A percentile compares a stretch with the other conserved stretches of the same genome.
Evolutionary conservation across 2,329 filamentous ascomycete genomes (phyloP).

Genomic region (Teratosphaeria gauchensis): DNA sequence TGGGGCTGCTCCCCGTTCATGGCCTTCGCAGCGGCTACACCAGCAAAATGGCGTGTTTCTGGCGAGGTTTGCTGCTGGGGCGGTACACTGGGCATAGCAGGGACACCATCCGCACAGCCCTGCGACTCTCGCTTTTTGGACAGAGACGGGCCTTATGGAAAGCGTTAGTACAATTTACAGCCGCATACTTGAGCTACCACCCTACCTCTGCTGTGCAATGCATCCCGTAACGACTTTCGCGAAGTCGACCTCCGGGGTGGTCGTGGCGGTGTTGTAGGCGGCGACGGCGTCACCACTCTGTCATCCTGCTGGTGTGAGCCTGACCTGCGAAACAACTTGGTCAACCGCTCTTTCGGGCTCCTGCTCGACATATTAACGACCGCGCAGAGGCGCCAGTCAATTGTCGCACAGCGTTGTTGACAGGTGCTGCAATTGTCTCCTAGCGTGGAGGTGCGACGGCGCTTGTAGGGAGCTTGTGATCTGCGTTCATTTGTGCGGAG

Average conservation of each 20-base stretch:
- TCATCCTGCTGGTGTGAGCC: not conserved
- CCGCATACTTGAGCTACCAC: too few relatives aligned
- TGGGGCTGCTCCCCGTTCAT: slow-evolving; percentile 2
- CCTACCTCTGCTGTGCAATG: slow-evolving; percentile 3
- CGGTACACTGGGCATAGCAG: not conserved
- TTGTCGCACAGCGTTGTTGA: not conserved
- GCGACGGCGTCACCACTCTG: not conserved
- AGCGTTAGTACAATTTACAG: not conserved
- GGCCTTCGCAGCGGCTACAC: slow-evolving; percentile 2
- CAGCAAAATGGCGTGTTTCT: not conserved
- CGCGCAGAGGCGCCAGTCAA: not conserved
- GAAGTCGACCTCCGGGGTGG: slow-evolving; percentile 1
- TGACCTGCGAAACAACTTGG: not conserved
- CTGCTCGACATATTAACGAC: not conserved
- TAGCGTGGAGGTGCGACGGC: not conserved
- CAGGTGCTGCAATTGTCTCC: not conserved
- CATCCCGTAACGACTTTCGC: slow-evolving; percentile 2
- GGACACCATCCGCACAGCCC: not conserved
- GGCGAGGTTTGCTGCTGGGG: not conserved
- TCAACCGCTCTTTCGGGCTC: not conserved
- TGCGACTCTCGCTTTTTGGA: not conserved
- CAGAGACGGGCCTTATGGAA: not conserved
- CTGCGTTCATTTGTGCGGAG: not conserved
- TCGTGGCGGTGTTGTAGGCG: slow-evolving; percentile 2
- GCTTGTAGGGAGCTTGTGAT: not conserved